Evolutionary conservation across 805 yeast species (phyloP).

Genomic region (Monosporozyma servazzii): DNA sequence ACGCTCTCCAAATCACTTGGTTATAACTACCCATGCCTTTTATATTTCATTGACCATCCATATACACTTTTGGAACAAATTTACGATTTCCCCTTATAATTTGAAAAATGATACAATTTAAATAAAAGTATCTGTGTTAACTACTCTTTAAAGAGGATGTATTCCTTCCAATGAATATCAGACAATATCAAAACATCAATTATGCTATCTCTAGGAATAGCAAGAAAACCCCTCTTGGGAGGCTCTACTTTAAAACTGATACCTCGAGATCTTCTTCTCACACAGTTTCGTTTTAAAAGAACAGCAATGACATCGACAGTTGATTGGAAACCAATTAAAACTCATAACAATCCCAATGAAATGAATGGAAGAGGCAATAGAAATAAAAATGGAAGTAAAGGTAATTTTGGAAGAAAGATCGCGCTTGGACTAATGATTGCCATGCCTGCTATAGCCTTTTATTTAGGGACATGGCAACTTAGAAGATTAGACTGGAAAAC

Average conservation of each 20-base stretch:
- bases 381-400: constrained; percentile 5
- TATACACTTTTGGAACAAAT: neutral
- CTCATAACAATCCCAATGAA: constrained; percentile 33
- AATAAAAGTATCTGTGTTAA: neutral
- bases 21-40: neutral
- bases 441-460: constrained; percentile 82
- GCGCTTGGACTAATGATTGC: constrained; percentile 39
- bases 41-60: neutral
- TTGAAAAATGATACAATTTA: neutral
- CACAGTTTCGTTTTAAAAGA: constrained; percentile 7
- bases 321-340: constrained; percentile 76
- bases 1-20: too few relatives aligned
- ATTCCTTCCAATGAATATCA: neutral
- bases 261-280: neutral
- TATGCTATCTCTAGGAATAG: neutral
- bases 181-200: neutral
- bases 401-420: constrained; percentile 22
- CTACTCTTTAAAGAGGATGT: neutral
- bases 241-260: neutral
- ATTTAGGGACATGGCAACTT: constrained; percentile 90
- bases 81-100: neutral
- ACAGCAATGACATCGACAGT: constrained; percentile 56
- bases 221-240: neutral
- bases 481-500: constrained; percentile 82
- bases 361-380: constrained; percentile 15